Evolutionary conservation across 345 rosid species (phyloP).

Genomic region (Euphorbia lathyris): DNA sequence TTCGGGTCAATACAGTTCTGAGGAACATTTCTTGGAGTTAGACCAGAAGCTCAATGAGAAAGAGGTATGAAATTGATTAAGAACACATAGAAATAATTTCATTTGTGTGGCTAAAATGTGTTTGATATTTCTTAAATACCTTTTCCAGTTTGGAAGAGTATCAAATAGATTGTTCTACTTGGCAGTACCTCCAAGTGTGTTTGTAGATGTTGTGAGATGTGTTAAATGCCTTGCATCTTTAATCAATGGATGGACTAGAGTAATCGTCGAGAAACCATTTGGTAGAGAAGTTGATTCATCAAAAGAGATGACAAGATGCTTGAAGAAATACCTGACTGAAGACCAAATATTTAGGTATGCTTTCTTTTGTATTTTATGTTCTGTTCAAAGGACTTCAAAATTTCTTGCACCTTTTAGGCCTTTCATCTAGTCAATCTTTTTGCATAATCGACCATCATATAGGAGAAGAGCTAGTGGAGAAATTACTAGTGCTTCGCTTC

Average conservation of each 20-base stretch:
- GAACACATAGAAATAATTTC: neutral
- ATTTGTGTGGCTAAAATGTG: neutral
- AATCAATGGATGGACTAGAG: slow-evolving; percentile 71
- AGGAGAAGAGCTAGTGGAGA: slow-evolving; percentile 92
- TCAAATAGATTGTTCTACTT: slow-evolving; percentile 79
- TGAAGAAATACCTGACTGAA: slow-evolving; percentile 69
- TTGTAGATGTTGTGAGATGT: slow-evolving; percentile 73
- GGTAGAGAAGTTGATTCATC: slow-evolving; percentile 83
- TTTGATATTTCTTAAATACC: slow-evolving; percentile 4
- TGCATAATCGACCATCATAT: slow-evolving; percentile 78
- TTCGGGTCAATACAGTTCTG: slow-evolving; percentile 73
- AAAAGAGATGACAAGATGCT: slow-evolving; percentile 63
- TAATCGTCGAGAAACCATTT: slow-evolving; percentile 89
- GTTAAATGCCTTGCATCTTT: slow-evolving; percentile 73
- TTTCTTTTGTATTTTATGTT: neutral
- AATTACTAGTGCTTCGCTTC: slow-evolving; percentile 82
- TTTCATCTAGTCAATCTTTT: neutral
- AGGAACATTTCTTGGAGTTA: slow-evolving; percentile 65
- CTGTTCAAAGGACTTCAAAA: neutral
- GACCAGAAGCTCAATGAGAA: slow-evolving; percentile 67
- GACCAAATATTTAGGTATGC: slow-evolving; percentile 83
- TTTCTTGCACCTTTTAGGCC: no score
- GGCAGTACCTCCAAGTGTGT: slow-evolving; percentile 77
- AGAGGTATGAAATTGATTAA: slow-evolving; percentile 37
- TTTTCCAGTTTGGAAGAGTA: slow-evolving; percentile 49